phyloP scores from a whole-genome alignment of 2,329 filamentous ascomycete species.

The Aureobasidium leucospermi region DNA sequence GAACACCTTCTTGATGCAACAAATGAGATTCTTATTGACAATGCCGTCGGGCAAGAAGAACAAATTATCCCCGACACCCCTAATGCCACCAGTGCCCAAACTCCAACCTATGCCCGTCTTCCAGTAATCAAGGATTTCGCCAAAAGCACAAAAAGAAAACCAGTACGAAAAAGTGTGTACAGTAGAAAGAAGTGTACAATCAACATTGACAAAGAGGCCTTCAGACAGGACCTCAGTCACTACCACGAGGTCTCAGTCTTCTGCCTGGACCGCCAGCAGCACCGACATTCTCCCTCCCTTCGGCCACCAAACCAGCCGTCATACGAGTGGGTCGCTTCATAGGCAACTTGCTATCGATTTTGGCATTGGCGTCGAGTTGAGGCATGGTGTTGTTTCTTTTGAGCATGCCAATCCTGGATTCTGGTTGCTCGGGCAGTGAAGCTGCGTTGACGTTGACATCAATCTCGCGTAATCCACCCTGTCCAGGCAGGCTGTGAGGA shows the following conservation, averaged over 20 bases:
- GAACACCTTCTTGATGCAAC: not conserved
- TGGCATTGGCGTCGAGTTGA: constrained; percentile 15
- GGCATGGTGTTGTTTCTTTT: constrained; percentile 37
- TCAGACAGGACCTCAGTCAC: constrained; percentile 35
- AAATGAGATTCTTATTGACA: constrained; percentile 9
- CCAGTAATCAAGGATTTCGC: not conserved
- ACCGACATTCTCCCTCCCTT: constrained; percentile 31
- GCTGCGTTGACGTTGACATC: constrained; percentile 38
- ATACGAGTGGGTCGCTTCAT: constrained; percentile 33
- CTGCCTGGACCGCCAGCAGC: constrained; percentile 31
- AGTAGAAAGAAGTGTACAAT: not conserved
- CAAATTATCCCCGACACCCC: not conserved
- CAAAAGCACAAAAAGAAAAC: not conserved
- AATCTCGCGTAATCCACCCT: constrained; percentile 37
- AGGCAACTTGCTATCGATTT: constrained; percentile 35
- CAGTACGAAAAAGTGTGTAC: not conserved
- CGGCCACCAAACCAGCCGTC: constrained; percentile 32
- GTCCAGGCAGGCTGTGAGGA: constrained; percentile 20
- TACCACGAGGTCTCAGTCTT: constrained; percentile 39
- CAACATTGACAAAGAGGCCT: not conserved
- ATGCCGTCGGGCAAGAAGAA: not conserved
- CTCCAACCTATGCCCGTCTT: not conserved
- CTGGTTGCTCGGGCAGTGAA: constrained; percentile 16
- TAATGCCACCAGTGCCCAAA: not conserved
- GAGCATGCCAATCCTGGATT: constrained; percentile 22